Percentiles rank a stretch among this genome's conserved stretches.
These are phyloP conservation scores for Aspergillus bridgeri DNA, from an alignment of 495 filamentous ascomycete genomes.

Conservation along the genomic window DNA sequence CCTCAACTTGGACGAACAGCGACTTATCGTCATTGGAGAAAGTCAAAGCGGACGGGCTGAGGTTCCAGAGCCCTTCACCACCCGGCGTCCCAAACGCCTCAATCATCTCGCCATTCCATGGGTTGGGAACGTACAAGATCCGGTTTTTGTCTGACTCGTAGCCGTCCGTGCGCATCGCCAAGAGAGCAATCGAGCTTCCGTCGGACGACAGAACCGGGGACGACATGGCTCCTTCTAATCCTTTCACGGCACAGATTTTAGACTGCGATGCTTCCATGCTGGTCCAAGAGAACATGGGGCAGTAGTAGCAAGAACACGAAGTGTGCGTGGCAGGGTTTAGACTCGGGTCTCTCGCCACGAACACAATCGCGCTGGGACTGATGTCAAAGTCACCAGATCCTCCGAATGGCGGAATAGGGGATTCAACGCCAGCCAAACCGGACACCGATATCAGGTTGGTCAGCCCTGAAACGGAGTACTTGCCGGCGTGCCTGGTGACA, in stretches of 20 bases:
- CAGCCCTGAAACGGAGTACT: conserved; percentile 44
- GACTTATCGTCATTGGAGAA: conserved; percentile 65
- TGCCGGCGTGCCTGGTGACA: conserved; percentile 35
- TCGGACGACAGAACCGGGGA: conserved; percentile 73
- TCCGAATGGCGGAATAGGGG: conserved; percentile 58
- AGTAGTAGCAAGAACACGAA: conserved; percentile 60
- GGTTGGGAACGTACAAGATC: conserved; percentile 63
- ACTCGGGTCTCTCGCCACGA: conserved; percentile 80
- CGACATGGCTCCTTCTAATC: conserved; percentile 67
- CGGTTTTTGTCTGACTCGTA: conserved; percentile 90
- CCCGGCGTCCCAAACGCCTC: conserved; percentile 62
- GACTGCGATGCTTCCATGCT: conserved; percentile 47
- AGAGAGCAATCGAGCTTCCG: conserved; percentile 72
- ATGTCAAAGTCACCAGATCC: conserved; percentile 59
- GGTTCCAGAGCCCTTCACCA: conserved; percentile 63
- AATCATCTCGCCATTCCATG: conserved; percentile 52
- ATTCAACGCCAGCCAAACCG: conserved; percentile 44
- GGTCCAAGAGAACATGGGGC: conserved; percentile 57
- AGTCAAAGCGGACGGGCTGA: conserved; percentile 59
- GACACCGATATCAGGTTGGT: conserved; percentile 48
- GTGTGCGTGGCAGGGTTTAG: conserved; percentile 78
- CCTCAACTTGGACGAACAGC: conserved; percentile 65
- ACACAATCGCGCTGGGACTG: conserved; percentile 58
- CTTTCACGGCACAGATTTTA: conserved; percentile 34
- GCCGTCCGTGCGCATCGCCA: conserved; percentile 72